Evolutionary conservation across 2,329 filamentous ascomycete genomes (phyloP).

Genomic region (Amauroascus niger): DNA sequence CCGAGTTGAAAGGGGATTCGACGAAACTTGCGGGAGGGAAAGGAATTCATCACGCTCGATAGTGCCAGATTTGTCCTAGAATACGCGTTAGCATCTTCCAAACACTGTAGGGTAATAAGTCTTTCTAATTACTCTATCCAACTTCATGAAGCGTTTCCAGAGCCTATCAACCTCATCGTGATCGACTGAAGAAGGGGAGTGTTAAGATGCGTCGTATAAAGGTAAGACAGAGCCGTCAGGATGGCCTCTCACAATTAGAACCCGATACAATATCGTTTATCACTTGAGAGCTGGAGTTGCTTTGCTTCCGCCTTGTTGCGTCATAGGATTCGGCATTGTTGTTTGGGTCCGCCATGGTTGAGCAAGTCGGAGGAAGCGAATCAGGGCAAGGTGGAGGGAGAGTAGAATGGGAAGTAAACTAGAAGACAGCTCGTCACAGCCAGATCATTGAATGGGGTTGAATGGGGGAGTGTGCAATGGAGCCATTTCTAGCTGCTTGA

Average conservation of each 20-base stretch:
- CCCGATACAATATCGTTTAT: constrained; percentile 93
- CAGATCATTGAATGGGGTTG: not conserved
- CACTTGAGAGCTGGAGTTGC: constrained; percentile 52
- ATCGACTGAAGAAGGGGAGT: constrained; percentile 59
- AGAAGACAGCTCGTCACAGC: not conserved
- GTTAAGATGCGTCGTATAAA: not conserved
- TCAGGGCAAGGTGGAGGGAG: not conserved
- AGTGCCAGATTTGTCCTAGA: constrained; percentile 88
- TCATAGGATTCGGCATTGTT: constrained; percentile 2
- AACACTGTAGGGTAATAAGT: not conserved
- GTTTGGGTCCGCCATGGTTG: constrained; percentile 8
- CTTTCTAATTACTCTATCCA: constrained; percentile 67
- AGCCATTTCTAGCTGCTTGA: not conserved
- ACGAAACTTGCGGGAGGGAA: constrained; percentile 91
- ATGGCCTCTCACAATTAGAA: constrained; percentile 68
- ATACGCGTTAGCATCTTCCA: not conserved
- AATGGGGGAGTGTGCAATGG: not conserved
- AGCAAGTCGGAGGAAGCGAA: not conserved
- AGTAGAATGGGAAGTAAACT: not conserved
- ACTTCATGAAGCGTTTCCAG: constrained; percentile 96
- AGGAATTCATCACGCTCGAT: constrained; percentile 98
- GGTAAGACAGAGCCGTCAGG: not conserved
- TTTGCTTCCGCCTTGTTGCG: constrained; percentile 26
- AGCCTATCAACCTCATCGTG: constrained; percentile 93
- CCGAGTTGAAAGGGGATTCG: constrained; percentile 93